Evolutionary conservation across 169 alveolate species (phyloP).

Genomic region (Toxoplasma gondii): DNA sequence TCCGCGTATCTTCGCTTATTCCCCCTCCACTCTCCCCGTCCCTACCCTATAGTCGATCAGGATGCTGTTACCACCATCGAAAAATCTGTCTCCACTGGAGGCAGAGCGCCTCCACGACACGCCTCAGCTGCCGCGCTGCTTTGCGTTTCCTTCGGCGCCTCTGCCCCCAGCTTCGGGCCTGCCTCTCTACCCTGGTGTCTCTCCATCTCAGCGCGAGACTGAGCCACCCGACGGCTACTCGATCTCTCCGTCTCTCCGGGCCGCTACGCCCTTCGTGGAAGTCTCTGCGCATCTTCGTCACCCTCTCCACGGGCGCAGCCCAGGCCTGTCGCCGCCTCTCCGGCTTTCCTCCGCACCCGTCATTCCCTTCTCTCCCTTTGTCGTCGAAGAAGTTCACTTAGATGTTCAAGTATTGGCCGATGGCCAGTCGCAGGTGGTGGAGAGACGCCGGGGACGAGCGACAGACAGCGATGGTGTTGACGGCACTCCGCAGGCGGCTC

Average conservation of each 20-base stretch:
- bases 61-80: background rate
- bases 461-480: background rate
- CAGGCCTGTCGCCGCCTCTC: background rate
- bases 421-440: background rate
- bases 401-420: background rate
- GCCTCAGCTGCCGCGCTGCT: constrained; percentile 42
- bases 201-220: background rate
- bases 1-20: background rate
- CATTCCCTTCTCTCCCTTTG: constrained; percentile 8
- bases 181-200: background rate
- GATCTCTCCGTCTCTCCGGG: background rate
- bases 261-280: background rate
- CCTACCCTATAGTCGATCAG: background rate
- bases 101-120: constrained; percentile 28
- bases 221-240: background rate
- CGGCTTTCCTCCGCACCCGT: background rate
- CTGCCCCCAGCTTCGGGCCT: background rate
- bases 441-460: background rate
- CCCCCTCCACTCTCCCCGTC: background rate
- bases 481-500: no score
- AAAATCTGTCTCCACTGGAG: constrained; percentile 48
- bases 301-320: background rate
- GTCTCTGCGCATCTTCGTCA: background rate
- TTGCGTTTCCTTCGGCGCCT: background rate
- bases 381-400: background rate